Conservation (phyloP, 306 rosid genomes). For the Vachellia pachyceras region DNA sequence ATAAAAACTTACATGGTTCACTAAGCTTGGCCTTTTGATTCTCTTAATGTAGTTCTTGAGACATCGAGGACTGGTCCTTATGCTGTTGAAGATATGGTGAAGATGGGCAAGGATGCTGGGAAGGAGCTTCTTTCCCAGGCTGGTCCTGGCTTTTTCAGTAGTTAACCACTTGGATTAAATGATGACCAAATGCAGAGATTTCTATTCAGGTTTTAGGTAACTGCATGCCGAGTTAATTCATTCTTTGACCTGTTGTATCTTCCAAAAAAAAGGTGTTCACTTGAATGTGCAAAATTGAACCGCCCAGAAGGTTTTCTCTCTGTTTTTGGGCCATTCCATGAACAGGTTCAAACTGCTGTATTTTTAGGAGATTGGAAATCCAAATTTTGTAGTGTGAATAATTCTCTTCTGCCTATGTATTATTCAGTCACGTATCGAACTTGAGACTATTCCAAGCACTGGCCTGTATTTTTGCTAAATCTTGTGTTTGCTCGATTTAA, state of each 20-base stretch:
- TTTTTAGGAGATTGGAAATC: conserved; percentile 29
- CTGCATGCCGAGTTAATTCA: conserved; percentile 24
- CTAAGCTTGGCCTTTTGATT: neutral
- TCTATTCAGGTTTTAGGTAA: conserved; percentile 17
- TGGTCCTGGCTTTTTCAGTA: conserved; percentile 77
- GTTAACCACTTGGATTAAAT: conserved; percentile 33
- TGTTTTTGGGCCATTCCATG: neutral
- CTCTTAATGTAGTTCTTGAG: conserved; percentile 65
- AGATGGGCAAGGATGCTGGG: conserved; percentile 88
- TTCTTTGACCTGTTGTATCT: conserved; percentile 44
- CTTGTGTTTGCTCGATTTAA: neutral
- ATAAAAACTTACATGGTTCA: neutral
- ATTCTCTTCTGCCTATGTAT: neutral
- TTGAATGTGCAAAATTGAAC: conserved; percentile 33
- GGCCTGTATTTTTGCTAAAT: neutral
- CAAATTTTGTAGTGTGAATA: conserved; percentile 32
- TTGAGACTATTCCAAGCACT: neutral
- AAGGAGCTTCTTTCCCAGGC: conserved; percentile 84
- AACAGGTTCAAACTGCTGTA: conserved; percentile 36
- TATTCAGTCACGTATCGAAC: neutral
- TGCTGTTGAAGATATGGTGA: conserved; percentile 68
- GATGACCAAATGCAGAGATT: conserved; percentile 19
- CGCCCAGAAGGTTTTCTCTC: neutral
- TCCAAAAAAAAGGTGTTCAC: conserved; percentile 9
- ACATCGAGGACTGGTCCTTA: conserved; percentile 77